Base-by-base conservation (phyloP, 2,329 filamentous ascomycete species). In the Thelonectria rubi region DNA sequence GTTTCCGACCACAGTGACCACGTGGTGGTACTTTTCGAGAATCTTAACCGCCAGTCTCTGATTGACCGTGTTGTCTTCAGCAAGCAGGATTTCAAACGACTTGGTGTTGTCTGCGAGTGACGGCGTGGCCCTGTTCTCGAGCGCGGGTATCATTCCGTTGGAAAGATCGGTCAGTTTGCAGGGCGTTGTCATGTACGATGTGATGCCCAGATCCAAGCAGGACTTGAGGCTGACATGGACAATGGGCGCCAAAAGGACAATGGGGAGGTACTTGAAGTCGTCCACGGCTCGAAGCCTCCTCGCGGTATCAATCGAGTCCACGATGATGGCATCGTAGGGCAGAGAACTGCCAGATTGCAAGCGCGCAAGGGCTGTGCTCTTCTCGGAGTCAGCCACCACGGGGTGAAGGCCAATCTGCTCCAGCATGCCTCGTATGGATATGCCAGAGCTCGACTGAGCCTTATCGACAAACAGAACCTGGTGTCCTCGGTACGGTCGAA, bases 101-200 rank as follows among this genome's bases (percentile, higher is more conserved):
- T 93, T 93, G 12, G 93, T 96, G 75, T 97, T 95, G 74, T 98
- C 94, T 2, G 94, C 93, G 53, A 97, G 88, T 12, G 93, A 92
- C 2, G 94, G 94, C 12, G 94, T 95, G 6, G 94, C 94, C 55
- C 94, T 86, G 71, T 96, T 96, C 79, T 98, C 95, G 21, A 99
- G 83, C 3, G 95, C 95, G 7, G 95, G 95, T 17, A 98, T 91
- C 86, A 99, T 94, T 68, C 94, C 94, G 73, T 98, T 98, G 62
- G 93, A 94, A 60, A 99, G 82, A 76, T 99, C 95, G 65, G 97
- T 97, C 5, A 94, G 88, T 72, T 94, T 86, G 79, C 95, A 98
- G 9, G 95, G 95, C 15, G 93, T 97, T 2, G 95, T 98, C 93
- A 98, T 97, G 78, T 97, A 98, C 52, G 94, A 97, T n/a, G 94